Evolutionary conservation across 306 rosid genomes (phyloP).

Genomic region (Senna tora): DNA sequence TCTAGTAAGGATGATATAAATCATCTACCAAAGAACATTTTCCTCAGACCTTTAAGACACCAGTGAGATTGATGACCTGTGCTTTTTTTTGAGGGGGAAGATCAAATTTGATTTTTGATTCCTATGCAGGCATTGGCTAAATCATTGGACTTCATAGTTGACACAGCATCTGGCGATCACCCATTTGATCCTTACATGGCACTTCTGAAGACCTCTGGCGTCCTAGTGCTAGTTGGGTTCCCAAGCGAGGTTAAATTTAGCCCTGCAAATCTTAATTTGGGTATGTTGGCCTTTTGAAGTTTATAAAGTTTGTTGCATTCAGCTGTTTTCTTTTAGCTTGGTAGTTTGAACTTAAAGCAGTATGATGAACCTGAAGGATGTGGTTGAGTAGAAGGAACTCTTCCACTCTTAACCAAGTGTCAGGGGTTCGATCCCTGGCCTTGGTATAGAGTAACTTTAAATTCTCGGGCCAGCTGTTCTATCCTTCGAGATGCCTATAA

Average conservation of each 20-base stretch:
- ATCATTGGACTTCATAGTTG: constrained; percentile 74
- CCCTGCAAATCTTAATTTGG: constrained; percentile 66
- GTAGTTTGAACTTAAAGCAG: not conserved
- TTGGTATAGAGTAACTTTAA: too few relatives aligned
- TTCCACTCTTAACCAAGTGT: too few relatives aligned
- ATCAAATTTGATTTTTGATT: constrained; percentile 28
- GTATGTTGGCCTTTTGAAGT: constrained; percentile 44
- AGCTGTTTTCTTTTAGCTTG: constrained; percentile 9
- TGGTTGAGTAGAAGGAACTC: too few relatives aligned
- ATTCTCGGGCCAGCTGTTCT: too few relatives aligned
- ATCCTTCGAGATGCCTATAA: too few relatives aligned
- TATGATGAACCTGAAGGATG: too few relatives aligned
- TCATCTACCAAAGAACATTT: not conserved
- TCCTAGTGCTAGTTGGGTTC: constrained; percentile 69
- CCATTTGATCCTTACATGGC: constrained; percentile 83
- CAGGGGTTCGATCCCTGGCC: too few relatives aligned
- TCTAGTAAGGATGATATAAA: constrained; percentile 43
- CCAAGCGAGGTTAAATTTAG: constrained; percentile 78
- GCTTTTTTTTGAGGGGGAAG: not conserved
- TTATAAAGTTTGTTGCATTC: constrained; percentile 15
- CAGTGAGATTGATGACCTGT: constrained; percentile 9
- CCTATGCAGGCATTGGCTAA: constrained; percentile 60
- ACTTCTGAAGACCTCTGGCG: constrained; percentile 64
- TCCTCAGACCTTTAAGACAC: not conserved
- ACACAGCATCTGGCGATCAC: constrained; percentile 90